Evolutionary conservation across 139 green algal genomes (phyloP), one percentile per base, ranked within the genome.

Genomic region (Volvox africanus): DNA sequence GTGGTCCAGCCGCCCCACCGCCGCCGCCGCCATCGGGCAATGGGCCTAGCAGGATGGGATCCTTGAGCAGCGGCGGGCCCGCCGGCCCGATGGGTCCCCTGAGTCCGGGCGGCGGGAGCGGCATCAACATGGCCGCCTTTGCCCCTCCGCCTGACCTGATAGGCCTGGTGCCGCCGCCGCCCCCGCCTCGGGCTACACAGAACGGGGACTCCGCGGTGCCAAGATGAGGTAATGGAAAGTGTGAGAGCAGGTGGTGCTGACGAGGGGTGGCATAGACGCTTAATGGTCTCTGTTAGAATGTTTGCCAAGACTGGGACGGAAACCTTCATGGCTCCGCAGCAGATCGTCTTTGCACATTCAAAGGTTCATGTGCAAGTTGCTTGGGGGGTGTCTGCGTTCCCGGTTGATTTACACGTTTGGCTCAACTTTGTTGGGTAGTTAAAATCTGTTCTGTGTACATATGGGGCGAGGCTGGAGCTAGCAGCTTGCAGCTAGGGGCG

Each of bases 141-240:
- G 80, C 80, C 17, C 80, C 80, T n/a, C 80, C 80, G 80, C 80
- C 80, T 55, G 80, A 86, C 55, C 80, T 86, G 80, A 18, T 86
- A 30, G 80, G 80, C 18, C 37, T 84, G 78, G 36, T 84, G 50
- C 80, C 80, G 50, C 80, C 80, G 24, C 80, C 80, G 26, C 80
- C 80, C 13, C 80, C 80, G 80, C 80, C 80, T 73, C 21, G 65
- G 11, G 65, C 21, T 28, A 12, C 65, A 30, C 65, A 73, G 21
- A 73, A 30, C 65, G 65, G 65, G 21, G 65, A 73, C 24, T 24
- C 65, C 65, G 65, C 65, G 21, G 65, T 6, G 5, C 65, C 65
- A 24, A 73, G 65, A 73, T 73, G 65, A 73, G 65, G 21, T 28
- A 2, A 24, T 30, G 65, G 5, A 24, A 11, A 73, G 65, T 73